Conservation (phyloP, 2,329 filamentous ascomycete genomes). For the Setomelanomma holmii region DNA sequence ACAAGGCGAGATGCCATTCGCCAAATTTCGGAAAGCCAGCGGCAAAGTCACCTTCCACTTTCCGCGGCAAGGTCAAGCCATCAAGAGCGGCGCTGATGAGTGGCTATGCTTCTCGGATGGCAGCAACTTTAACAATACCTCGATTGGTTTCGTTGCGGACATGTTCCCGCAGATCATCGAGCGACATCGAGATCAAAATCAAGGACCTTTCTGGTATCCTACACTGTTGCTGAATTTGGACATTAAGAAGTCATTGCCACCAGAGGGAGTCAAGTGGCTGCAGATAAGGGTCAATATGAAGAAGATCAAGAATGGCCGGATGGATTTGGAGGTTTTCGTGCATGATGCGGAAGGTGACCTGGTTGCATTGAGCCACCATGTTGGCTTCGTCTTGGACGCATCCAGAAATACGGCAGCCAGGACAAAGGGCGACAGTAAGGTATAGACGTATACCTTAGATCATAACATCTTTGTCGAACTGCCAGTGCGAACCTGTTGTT, state of each 20-base stretch:
- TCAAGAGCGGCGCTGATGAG: conserved; percentile 61
- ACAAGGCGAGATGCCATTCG: conserved; percentile 53
- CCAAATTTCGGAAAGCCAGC: conserved; percentile 58
- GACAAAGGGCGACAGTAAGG: conserved; percentile 48
- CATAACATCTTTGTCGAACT: no score
- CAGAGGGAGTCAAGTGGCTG: conserved; percentile 74
- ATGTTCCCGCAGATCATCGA: conserved; percentile 73
- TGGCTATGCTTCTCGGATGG: conserved; percentile 70
- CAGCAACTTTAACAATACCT: conserved; percentile 68
- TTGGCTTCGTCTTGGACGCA: conserved; percentile 68
- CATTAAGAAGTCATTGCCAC: conserved; percentile 74
- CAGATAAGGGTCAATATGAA: conserved; percentile 71
- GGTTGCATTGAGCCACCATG: conserved; percentile 72
- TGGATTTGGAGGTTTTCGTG: conserved; percentile 76
- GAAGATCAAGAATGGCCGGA: conserved; percentile 71
- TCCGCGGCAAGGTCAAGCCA: conserved; percentile 55
- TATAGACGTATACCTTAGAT: no score
- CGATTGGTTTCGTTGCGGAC: conserved; percentile 71
- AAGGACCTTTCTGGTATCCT: conserved; percentile 71
- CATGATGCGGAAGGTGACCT: conserved; percentile 69
- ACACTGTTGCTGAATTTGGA: conserved; percentile 79
- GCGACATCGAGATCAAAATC: conserved; percentile 42
- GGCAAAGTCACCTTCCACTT: conserved; percentile 61
- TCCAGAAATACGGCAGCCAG: conserved; percentile 67
- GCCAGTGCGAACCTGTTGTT: no score